These are phyloP conservation scores for Curvularia verruculosa DNA, from an alignment of 2,329 filamentous ascomycete genomes.

Conservation along the genomic window DNA sequence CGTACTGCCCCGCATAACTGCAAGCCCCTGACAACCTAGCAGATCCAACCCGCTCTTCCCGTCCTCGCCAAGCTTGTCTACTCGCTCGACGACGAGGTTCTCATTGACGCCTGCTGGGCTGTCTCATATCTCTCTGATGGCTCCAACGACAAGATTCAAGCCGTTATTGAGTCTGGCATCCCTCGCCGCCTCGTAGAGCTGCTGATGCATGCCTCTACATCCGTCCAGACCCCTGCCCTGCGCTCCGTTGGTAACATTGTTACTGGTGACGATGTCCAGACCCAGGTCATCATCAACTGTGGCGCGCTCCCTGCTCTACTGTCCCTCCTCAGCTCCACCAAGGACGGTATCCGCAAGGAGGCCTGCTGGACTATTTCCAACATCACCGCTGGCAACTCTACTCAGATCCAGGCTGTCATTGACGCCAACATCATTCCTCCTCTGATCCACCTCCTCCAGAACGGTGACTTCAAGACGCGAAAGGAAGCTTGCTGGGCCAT, in stretches of 20 bases:
- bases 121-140: constrained; percentile 98
- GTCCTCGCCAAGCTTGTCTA: constrained; percentile 97
- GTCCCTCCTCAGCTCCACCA: constrained; percentile 91
- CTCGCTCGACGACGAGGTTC: constrained; percentile 95
- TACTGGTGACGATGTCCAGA: constrained; percentile 97
- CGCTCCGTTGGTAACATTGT: constrained; percentile 99
- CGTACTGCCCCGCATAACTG: neutral
- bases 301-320: constrained; percentile 90
- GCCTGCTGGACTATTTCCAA: constrained; percentile 99
- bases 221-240: constrained; percentile 95
- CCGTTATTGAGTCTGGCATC: constrained; percentile 97
- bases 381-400: constrained; percentile 96
- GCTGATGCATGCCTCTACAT: constrained; percentile 97
- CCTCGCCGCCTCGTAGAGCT: constrained; percentile 95
- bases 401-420: constrained; percentile 94
- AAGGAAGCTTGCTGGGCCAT: constrained; percentile 99
- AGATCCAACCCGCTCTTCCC: constrained; percentile 94
- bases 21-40: constrained; percentile 22
- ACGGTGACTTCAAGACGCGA: constrained; percentile 97
- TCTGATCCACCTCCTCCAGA: constrained; percentile 91
- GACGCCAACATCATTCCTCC: constrained; percentile 97
- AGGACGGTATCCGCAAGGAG: constrained; percentile 98
- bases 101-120: constrained; percentile 99
- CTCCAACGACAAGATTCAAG: constrained; percentile 98
- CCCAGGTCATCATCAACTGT: constrained; percentile 99